Percentiles rank a stretch among this genome's conserved stretches.
phyloP scores from a whole-genome alignment of 73 alveolate species.

The Tetrahymena borealis region DNA sequence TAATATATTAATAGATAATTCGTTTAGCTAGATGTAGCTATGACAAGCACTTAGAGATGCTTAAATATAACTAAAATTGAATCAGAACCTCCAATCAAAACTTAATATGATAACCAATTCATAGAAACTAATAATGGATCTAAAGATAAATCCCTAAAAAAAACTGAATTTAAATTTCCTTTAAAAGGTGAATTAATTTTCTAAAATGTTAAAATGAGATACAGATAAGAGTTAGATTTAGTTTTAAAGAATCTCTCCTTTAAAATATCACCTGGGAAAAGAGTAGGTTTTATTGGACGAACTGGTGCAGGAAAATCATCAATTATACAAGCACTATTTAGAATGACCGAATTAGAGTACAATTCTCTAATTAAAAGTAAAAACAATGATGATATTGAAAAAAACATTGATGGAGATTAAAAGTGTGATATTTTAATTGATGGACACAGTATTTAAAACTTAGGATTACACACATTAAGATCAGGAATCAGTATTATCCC shows the following conservation, averaged over 20 bases:
- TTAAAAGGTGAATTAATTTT: constrained; percentile 56
- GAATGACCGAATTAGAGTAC: constrained; percentile 62
- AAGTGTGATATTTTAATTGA: neutral
- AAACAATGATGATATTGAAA: no score
- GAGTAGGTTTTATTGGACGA: constrained; percentile 96
- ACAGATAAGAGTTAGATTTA: constrained; percentile 72
- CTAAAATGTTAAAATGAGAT: constrained; percentile 66
- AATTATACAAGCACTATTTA: constrained; percentile 59
- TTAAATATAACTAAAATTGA: constrained; percentile 12
- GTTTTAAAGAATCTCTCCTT: constrained; percentile 78
- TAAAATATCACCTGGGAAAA: constrained; percentile 63
- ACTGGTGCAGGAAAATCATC: constrained; percentile 86
- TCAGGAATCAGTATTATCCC: neutral
- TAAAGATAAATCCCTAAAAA: neutral
- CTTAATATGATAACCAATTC: neutral
- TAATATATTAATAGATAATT: constrained; percentile 16
- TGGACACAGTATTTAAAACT: neutral
- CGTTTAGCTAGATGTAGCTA: constrained; percentile 13
- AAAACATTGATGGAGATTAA: neutral
- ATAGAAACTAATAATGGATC: neutral
- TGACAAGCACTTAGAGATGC: constrained; percentile 15
- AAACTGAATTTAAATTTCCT: constrained; percentile 49
- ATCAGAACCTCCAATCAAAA: neutral
- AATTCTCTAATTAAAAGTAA: no score
- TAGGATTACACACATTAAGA: neutral